These are phyloP conservation scores for Aureoboletus auriporus DNA, from an alignment of 768 basidiomycete genomes.

Conservation along the genomic window DNA sequence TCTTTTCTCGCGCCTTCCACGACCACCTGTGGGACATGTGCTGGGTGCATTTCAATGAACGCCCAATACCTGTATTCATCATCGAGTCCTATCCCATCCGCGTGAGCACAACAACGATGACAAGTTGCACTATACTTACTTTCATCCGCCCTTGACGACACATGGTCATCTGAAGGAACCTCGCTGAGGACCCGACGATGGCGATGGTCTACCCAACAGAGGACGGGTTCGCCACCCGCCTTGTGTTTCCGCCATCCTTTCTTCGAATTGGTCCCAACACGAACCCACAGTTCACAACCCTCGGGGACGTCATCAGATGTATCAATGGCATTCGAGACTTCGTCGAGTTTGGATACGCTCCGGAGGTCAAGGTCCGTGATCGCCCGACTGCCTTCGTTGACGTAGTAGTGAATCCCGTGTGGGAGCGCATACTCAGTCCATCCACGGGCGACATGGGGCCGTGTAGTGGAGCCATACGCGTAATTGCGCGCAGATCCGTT, in stretches of 20 bases:
- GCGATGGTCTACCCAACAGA: conserved; percentile 67
- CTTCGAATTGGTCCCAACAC: conserved; percentile 34
- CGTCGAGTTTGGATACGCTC: conserved; percentile 43
- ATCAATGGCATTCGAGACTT: conserved; percentile 31
- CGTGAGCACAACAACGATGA: not conserved
- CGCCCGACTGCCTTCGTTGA: conserved; percentile 55
- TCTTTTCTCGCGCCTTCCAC: conserved; percentile 56
- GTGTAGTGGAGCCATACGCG: conserved; percentile 23
- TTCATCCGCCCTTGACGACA: conserved; percentile 34
- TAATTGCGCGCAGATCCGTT: conserved; percentile 30
- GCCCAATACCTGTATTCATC: conserved; percentile 80
- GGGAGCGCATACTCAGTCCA: conserved; percentile 79
- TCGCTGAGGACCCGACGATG: conserved; percentile 49
- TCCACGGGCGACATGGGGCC: conserved; percentile 40
- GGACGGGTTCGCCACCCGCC: conserved; percentile 33
- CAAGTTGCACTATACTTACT: conserved; percentile 27
- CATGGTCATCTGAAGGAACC: conserved; percentile 32
- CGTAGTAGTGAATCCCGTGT: conserved; percentile 66
- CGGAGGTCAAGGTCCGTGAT: conserved; percentile 74
- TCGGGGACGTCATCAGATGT: conserved; percentile 30
- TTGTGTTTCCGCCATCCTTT: conserved; percentile 28
- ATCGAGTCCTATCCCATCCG: conserved; percentile 52
- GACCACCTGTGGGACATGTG: conserved; percentile 52
- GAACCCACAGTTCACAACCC: conserved; percentile 63
- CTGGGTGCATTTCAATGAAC: conserved; percentile 76